These are phyloP conservation scores for Fusarium chuoi DNA, from an alignment of 2,329 filamentous ascomycete species.

Conservation along the genomic window DNA sequence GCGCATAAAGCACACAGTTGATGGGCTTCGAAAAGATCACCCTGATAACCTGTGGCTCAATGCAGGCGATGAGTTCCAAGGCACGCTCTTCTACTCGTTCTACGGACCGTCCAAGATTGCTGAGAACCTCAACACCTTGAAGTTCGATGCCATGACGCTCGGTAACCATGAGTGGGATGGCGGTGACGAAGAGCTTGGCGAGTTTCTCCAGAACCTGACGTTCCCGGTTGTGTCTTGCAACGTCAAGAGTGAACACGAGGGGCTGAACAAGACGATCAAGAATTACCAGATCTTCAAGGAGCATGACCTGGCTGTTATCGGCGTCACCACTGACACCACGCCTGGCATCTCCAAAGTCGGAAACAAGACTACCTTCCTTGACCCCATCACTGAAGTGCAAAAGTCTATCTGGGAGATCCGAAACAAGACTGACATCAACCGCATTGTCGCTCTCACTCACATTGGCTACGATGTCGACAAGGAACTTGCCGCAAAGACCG, in stretches of 20 bases:
- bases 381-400: constrained; percentile 68
- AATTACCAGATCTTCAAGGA: constrained; percentile 72
- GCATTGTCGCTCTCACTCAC: constrained; percentile 74
- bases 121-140: constrained; percentile 71
- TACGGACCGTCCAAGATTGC: constrained; percentile 76
- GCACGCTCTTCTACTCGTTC: constrained; percentile 74
- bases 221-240: constrained; percentile 74
- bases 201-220: constrained; percentile 70
- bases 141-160: constrained; percentile 75
- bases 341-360: constrained; percentile 68
- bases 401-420: constrained; percentile 70
- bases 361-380: constrained; percentile 66
- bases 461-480: constrained; percentile 74
- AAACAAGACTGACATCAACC: constrained; percentile 68
- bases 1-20: constrained; percentile 69
- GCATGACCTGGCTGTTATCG: constrained; percentile 70
- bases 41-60: constrained; percentile 73
- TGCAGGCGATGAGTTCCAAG: constrained; percentile 76
- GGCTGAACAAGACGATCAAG: constrained; percentile 71
- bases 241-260: constrained; percentile 67
- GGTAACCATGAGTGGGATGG: constrained; percentile 76
- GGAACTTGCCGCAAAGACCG: constrained; percentile 67
- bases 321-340: constrained; percentile 70
- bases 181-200: constrained; percentile 70
- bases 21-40: constrained; percentile 65